These are phyloP conservation scores for Sporothrix schenckii DNA, from an alignment of 2,329 filamentous ascomycete species.

Conservation along the genomic window DNA sequence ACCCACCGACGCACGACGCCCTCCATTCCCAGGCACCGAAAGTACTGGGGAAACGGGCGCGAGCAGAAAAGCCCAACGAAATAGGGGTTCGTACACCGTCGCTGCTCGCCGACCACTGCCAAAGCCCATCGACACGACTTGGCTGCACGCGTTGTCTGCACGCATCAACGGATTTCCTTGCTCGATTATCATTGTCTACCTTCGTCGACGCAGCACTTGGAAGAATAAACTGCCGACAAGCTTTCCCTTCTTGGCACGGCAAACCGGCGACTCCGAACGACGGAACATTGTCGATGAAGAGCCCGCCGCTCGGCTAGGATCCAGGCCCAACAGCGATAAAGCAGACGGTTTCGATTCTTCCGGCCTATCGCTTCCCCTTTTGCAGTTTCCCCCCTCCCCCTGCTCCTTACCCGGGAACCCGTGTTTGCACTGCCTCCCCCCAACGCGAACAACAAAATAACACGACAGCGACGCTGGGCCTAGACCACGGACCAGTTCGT, in stretches of 20 bases:
- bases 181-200: background rate
- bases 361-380: conserved; percentile 13
- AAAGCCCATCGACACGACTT: background rate
- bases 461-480: conserved; percentile 8
- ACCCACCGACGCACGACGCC: conserved; percentile 16
- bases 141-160: background rate
- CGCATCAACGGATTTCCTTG: background rate
- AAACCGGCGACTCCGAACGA: conserved; percentile 2
- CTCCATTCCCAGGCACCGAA: background rate
- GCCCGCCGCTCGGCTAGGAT: background rate
- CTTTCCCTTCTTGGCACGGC: background rate
- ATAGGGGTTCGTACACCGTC: conserved; percentile 21
- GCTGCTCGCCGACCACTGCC: conserved; percentile 22
- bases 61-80: background rate
- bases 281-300: conserved; percentile 23
- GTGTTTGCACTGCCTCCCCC: conserved; percentile 24
- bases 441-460: conserved; percentile 8
- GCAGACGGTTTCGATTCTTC: conserved; percentile 8
- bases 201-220: background rate
- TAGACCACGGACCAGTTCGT: conserved; percentile 19
- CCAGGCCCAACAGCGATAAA: background rate
- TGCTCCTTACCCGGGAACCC: conserved; percentile 23
- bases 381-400: background rate
- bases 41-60: background rate
- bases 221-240: too few species aligned